Evolutionary conservation across 768 basidiomycete species (phyloP), one percentile per base, ranked within the genome.

Genomic region (Lentinula raphanica): DNA sequence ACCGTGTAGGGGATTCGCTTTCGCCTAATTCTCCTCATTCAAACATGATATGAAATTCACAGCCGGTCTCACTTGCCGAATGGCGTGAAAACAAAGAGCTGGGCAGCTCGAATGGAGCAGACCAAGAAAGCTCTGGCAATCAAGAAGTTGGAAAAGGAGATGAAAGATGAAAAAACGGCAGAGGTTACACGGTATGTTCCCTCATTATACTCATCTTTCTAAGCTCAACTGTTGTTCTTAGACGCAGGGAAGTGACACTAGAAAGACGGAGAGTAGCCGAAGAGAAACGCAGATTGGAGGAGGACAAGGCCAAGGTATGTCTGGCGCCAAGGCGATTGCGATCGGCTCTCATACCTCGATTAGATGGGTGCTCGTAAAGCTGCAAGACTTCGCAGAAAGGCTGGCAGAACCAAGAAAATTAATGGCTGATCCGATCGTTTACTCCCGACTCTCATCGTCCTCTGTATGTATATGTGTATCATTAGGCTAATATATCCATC

Each of bases 291-390:
- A 78, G 87, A 49, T 63, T 87, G 46, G 84, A 86, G 64, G 86
- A 88, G 66, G 82, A 81, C 58, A 84, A 85, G 64, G 80, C 80
- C 27, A 82, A 84, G 76, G 87, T 83, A 60, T 3, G 61, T 46
- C 54, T 2, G 46, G n/a, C 54, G 63, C 46, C 50, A 44, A 38
- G 54, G 1, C 39, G 23, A 23, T 39, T 36, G 45, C 15, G 15
- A 28, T 21, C 12, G 19, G 32, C 51, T 12, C 23, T 56, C 13
- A 44, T 39, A 55, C 42, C 23, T 32, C 25, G 49, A 5, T 12
- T 63, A 92, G 91, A 88, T 94, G 86, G 88, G 91, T 58, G 88
- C 87, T 46, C 77, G 84, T 56, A 92, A 87, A 70, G 82, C 90
- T 39, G 87, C 88, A 15, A 77, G 91, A 58, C 73, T 89, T 35